Base-by-base conservation (phyloP, 2,329 filamentous ascomycete genomes). In the Coniochaeta sp. region DNA sequence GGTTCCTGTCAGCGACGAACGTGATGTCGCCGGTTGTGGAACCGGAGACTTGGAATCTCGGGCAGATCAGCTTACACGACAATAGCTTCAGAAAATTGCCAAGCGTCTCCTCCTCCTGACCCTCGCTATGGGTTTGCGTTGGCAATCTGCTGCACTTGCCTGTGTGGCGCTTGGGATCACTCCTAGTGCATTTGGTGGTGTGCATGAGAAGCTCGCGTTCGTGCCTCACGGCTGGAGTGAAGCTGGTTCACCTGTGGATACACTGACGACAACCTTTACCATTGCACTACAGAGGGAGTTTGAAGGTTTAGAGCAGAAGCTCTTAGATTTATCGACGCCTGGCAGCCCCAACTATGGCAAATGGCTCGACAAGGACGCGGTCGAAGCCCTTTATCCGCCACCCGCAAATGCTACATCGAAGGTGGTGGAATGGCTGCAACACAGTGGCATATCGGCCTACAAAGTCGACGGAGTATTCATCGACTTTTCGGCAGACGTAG, bases 341-440 rank as follows among this genome's bases (percentile, higher is more conserved):
- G 50, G 58, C 33, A 60, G 58, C 52, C 50, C 50, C 5, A 40
- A 60, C 58, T 60, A 60, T 22, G 58, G 58, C 52, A 55, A 60
- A 55, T 58, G 34, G 38, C 52, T 60, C 17, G 52, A 57, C 34
- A 28, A 38, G 52, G 52, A 52, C 34, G 33, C 33, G 38, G 58
- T 55, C 26, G 34, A 43, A 44, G 50, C 36, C 24, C 34, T 34
- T 17, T 40, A 54, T 36, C 58, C 50, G 38, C 24, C 38, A 14
- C 24, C 47, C 36, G 24, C 47, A 17, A 36, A 50, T 17, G 58
- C 54, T 28, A 14, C 34, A 6, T 17, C 22, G 9, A 55, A 60
- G 24, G 58, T 60, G 16, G 33, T 57, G 24, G 52, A 19, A 17
- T 60, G 58, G 58, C 52, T 60, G 6, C 16, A 17, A 9, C 8